Evolutionary conservation across 495 filamentous ascomycete genomes (phyloP), one percentile per base, ranked within the genome.

Genomic region (Neurospora sp.): DNA sequence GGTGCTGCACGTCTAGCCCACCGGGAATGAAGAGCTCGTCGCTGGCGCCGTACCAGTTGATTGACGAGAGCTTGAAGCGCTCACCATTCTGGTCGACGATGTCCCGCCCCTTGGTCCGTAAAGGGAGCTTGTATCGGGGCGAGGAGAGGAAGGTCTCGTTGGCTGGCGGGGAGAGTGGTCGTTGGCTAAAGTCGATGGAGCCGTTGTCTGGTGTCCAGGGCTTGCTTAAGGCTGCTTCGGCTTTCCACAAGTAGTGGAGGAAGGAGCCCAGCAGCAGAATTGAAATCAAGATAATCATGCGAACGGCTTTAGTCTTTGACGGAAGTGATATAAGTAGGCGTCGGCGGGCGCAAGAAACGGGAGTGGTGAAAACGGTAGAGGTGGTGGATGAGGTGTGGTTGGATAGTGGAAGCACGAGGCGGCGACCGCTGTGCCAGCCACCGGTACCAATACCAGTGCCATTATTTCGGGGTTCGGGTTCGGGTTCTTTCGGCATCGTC

Each of bases 11-110:
- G 53, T 90, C 88, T 42, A 90, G 82, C 10, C 88, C 88, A 16
- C 86, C 85, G 7, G 86, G 86, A n/a, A 90, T 83, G 78, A 87
- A 89, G 35, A 86, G 77, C 80, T 87, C 84, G 73, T 90, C 88
- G 73, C 85, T 88, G 12, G 83, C 88, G 20, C 88, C 88, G 75
- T 90, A 90, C 88, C 88, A 90, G 78, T 90, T 90, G 76, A 90
- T 80, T 37, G 84, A 87, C 18, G 86, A 81, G 14, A 90, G 82
- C 78, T 88, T 88, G 76, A 87, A 85, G 39, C 85, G 82, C 41
- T 80, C 79, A 37, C 83, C 85, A 8, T 81, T 74, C 4, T 84
- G 76, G 77, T 90, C 88, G 40, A 89, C 81, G n/a, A 90, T 82
- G 72, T 89, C 75, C 35, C 88, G 82, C 6, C 87, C 88, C 27